Percentiles rank a stretch among this genome's conserved stretches.
These are phyloP conservation scores for Punica granatum DNA, from an alignment of 345 rosid genomes.

Conservation along the genomic window DNA sequence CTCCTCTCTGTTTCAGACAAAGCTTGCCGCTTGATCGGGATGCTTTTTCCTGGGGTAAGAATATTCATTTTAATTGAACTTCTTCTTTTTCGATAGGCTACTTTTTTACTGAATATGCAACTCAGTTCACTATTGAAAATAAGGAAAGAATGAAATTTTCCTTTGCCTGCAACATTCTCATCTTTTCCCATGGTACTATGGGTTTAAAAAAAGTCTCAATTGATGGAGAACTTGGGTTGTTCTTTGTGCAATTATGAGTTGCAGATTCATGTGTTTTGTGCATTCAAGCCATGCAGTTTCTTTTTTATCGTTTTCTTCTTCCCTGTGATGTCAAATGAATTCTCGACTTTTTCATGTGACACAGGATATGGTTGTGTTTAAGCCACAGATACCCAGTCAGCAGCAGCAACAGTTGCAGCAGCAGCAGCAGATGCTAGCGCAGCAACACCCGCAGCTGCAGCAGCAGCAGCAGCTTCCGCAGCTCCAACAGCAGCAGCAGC, in stretches of 20 bases:
- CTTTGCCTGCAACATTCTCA: neutral
- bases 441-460: slow-evolving; percentile 21
- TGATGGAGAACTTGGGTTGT: neutral
- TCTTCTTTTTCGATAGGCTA: neutral
- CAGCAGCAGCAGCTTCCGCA: slow-evolving; percentile 22
- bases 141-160: neutral
- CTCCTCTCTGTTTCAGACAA: slow-evolving; percentile 93
- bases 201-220: neutral
- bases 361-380: slow-evolving; percentile 96
- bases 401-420: slow-evolving; percentile 34
- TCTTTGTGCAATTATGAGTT: neutral
- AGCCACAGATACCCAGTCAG: slow-evolving; percentile 77
- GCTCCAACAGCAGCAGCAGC: slow-evolving; percentile 32
- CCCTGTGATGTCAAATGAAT: neutral
- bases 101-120: neutral
- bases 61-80: neutral
- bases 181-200: neutral
- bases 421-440: slow-evolving; percentile 22
- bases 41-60: slow-evolving; percentile 98
- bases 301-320: neutral
- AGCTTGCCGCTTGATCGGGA: slow-evolving; percentile 90
- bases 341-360: neutral
- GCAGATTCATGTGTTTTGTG: neutral
- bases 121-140: neutral
- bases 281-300: neutral